Evolutionary conservation across 768 basidiomycete species (phyloP), one percentile per base, ranked within the genome.

Genomic region (Termitomyces sp.): DNA sequence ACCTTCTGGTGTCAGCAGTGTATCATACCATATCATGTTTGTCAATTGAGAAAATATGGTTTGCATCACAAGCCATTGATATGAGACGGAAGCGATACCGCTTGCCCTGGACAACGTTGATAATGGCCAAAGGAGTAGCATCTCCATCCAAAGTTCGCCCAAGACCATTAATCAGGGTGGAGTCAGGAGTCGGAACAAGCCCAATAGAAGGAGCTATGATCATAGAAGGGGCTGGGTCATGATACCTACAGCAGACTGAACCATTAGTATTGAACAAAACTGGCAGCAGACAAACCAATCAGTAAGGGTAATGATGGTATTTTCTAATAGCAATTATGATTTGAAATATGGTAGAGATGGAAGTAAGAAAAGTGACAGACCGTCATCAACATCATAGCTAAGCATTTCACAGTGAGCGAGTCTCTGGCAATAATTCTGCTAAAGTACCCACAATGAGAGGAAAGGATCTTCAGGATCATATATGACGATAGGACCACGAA

Each of bases 21-120:
- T n/a, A n/a, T n/a, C 52, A 44, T 53, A n/a, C 75, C 71, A 82
- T 63, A 5, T 65, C 63, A 57, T 81, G 79, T 16, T 71, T 70
- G 59, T 79, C 76, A 24, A 81, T 74, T 2, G 73, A 67, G 62
- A 81, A 79, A 41, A 66, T 66, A 61, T 71, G 79, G 36, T 65
- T 67, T n/a, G 68, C 63, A 52, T 66, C 67, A 63, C 70, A 73
- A 28, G 68, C 65, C 55, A 70, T 60, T 41, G 67, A 67, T 45
- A 74, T 58, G 14, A 75, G 54, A 11, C 76, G 70, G 57, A 72
- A 65, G 22, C 74, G 70, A 54, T 75, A 76, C 14, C 76, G 66
- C 53, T 66, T 67, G 1, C 70, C 68, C 3, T 48, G 52, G 11
- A 66, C 56, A 26, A 78, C 77, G 6, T 65, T 67, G 44, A 75